Evolutionary conservation across 2,329 filamentous ascomycete species (phyloP), one percentile per base, ranked within the genome.

Genomic region (Thelonectria olida): DNA sequence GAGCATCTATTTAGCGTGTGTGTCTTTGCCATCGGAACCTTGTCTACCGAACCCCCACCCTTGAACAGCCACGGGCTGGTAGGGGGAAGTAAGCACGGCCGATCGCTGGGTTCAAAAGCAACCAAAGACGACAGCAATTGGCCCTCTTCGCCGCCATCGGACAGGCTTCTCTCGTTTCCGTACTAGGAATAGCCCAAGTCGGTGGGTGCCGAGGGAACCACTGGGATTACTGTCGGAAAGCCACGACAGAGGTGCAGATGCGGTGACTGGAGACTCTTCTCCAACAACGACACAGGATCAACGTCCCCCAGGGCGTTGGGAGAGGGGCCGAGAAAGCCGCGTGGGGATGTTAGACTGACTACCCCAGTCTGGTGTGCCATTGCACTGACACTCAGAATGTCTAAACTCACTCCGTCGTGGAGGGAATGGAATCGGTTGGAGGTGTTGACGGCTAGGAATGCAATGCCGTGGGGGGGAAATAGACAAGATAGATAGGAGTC

Each of bases 31-130:
- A 44, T 57, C 41, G 54, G 17, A 42, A 38, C 39, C 23, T 56
- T 56, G 62, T 44, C 59, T 19, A 27, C 22, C 22, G 38, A 58
- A 34, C 61, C 65, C 69, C 69, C 64, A 68, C 62, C 34, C 38
- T 50, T 20, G 47, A 44, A 36, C 57, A 66, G 69, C 66, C 64
- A 70, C 67, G 36, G 42, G 49, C 44, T 38, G 51, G 61, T 36
- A 19, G 50, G 36, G 57, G 60, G 61, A 66, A 65, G 59, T 44
- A 44, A 62, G 62, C 50, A 59, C 59, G 50, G 41, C 34, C 58
- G 60, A 61, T 64, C 56, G 54, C 55, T 56, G 38, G 28, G 28
- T 54, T 51, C 23, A 62, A 49, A 44, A 31, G 28, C 28, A 41
- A 63, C 20, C 57, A 27, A 25, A 47, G 27, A 27, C 25, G 47